Percentiles rank a stretch among this genome's conserved stretches.
These are phyloP conservation scores for Suhomyces prunicola DNA, from an alignment of 805 yeast species.

Conservation along the genomic window DNA sequence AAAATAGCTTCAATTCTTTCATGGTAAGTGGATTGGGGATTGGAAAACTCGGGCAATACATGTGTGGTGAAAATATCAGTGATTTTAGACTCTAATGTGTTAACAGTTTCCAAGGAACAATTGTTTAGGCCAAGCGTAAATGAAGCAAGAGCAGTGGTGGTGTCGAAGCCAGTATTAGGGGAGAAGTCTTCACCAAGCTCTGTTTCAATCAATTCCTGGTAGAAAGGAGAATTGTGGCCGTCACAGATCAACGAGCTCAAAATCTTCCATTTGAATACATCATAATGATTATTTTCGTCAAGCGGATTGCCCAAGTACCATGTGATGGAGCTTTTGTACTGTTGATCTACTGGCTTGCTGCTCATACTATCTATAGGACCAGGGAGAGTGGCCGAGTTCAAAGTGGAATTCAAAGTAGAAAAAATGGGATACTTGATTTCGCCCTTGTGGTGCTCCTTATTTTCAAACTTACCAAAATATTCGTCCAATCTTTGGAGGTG, in stretches of 20 bases:
- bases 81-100: conserved; percentile 50
- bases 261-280: conserved; percentile 68
- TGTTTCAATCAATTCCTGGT: conserved; percentile 80
- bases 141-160: conserved; percentile 70
- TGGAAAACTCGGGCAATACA: conserved; percentile 30
- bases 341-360: conserved; percentile 62
- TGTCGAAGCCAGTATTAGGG: conserved; percentile 84
- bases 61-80: conserved; percentile 43
- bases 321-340: conserved; percentile 77
- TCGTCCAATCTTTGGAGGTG: conserved; percentile 58
- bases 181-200: conserved; percentile 84
- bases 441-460: conserved; percentile 25
- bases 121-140: conserved; percentile 89
- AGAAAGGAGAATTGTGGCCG: conserved; percentile 90
- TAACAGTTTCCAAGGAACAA: conserved; percentile 43
- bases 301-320: conserved; percentile 81
- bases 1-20: conserved; percentile 75
- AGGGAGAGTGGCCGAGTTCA: conserved; percentile 27
- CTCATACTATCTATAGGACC: conserved; percentile 74
- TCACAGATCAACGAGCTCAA: conserved; percentile 71
- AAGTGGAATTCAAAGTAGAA: no score
- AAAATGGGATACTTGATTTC: conserved; percentile 46
- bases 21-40: conserved; percentile 20
- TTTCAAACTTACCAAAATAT: conserved; percentile 52
- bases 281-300: conserved; percentile 50